Evolutionary conservation across 371 early-diverging fungal genomes (phyloP).

Genomic region (Blakeslea trispora): DNA sequence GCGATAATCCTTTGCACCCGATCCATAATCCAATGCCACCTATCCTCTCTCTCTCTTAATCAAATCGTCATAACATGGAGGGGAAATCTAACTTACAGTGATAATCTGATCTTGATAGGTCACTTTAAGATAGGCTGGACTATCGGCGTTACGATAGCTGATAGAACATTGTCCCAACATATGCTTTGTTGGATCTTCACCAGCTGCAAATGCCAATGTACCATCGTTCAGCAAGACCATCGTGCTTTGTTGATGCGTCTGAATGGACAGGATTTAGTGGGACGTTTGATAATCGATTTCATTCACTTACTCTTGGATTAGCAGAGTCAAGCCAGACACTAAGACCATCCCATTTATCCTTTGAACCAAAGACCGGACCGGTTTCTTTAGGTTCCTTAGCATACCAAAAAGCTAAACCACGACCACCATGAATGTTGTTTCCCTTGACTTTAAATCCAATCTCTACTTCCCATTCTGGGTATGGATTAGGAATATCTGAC

Average conservation of each 20-base stretch:
- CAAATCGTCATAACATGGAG: too few species aligned
- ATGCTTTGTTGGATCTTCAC: conserved; percentile 47
- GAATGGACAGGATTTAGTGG: conserved; percentile 1
- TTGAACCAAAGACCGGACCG: conserved; percentile 74
- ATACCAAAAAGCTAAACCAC: conserved; percentile 91
- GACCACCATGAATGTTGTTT: conserved; percentile 67
- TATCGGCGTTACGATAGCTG: conserved; percentile 71
- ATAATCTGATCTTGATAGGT: conserved; percentile 65
- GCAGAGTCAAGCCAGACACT: conserved; percentile 72
- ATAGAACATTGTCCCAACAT: conserved; percentile 69
- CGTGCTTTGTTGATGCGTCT: conserved; percentile 62
- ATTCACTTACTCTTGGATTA: conserved; percentile 51
- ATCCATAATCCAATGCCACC: conserved; percentile 62
- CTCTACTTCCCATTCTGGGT: conserved; percentile 78
- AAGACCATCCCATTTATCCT: conserved; percentile 74
- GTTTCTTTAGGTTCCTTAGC: conserved; percentile 58
- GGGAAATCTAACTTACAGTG: conserved; percentile 55
- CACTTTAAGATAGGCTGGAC: conserved; percentile 62
- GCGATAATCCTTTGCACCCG: conserved; percentile 53
- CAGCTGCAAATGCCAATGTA: conserved; percentile 42
- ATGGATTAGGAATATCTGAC: conserved; percentile 63
- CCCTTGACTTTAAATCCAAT: conserved; percentile 70
- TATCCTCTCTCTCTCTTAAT: too few species aligned
- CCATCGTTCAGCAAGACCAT: conserved; percentile 78
- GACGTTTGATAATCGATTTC: too few species aligned